Conservation (phyloP, 495 filamentous ascomycete species). For the Trichoderma asperelloides region DNA sequence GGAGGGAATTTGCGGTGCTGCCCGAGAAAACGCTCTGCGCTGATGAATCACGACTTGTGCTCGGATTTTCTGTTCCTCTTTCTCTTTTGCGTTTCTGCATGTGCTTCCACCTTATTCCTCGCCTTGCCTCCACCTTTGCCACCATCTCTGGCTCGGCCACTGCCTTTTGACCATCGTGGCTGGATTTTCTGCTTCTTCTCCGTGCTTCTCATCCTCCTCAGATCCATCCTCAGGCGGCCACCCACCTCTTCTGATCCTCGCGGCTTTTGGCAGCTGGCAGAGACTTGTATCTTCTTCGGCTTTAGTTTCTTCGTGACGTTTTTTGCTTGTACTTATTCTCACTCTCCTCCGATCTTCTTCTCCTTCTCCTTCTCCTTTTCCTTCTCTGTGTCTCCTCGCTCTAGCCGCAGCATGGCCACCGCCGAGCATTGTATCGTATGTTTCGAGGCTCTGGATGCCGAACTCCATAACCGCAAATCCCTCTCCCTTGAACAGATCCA, state of each 20-base stretch:
- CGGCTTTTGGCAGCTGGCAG: neutral
- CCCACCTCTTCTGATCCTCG: neutral
- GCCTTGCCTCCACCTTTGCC: neutral
- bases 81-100: neutral
- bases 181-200: neutral
- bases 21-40: neutral
- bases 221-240: neutral
- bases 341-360: neutral
- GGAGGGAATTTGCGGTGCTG: neutral
- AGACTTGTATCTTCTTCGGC: no score
- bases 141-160: neutral
- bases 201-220: neutral
- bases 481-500: slow-evolving; percentile 57
- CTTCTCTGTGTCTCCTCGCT: neutral
- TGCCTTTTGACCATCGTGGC: neutral
- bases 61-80: neutral
- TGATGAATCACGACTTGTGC: neutral
- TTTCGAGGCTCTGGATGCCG: slow-evolving; percentile 70
- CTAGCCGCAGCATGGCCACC: slow-evolving; percentile 59
- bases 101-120: neutral
- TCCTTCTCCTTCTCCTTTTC: neutral
- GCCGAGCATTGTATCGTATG: slow-evolving; percentile 79
- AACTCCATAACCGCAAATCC: slow-evolving; percentile 32
- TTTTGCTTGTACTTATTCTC: neutral
- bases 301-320: neutral